Conservation (phyloP, 176 grass and related monocot genomes). For the Aegilops bicornis region DNA sequence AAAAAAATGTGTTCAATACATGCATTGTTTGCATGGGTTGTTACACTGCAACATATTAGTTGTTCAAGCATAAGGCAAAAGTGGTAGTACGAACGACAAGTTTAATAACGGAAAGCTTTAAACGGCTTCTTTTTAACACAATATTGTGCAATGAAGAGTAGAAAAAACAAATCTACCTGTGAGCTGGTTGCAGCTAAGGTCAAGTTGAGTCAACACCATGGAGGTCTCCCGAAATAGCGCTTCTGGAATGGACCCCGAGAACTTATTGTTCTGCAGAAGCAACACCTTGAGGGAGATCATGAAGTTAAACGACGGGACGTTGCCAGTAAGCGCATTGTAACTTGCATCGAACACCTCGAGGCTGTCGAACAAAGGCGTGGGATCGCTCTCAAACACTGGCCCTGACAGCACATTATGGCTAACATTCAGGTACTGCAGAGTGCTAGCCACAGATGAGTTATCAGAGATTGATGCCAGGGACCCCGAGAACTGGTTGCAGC, state of each 20-base stretch:
- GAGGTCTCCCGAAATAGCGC: slow-evolving; percentile 77
- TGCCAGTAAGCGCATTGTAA: slow-evolving; percentile 68
- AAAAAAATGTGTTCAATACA: neutral
- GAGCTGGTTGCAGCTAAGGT: slow-evolving; percentile 88
- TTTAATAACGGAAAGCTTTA: neutral
- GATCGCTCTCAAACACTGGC: slow-evolving; percentile 65
- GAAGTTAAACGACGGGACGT: slow-evolving; percentile 82
- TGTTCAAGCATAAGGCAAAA: slow-evolving; percentile 24
- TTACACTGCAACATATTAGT: neutral
- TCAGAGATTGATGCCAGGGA: slow-evolving; percentile 61
- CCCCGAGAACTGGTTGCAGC: slow-evolving; percentile 68
- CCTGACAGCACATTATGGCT: slow-evolving; percentile 79
- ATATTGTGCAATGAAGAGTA: neutral
- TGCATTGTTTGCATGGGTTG: neutral
- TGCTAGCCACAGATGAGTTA: slow-evolving; percentile 56
- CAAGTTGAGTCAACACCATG: slow-evolving; percentile 81
- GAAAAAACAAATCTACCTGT: slow-evolving; percentile 50
- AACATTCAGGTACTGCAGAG: slow-evolving; percentile 70
- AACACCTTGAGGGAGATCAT: slow-evolving; percentile 81
- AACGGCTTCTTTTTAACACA: neutral
- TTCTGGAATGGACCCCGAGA: slow-evolving; percentile 81
- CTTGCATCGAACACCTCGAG: slow-evolving; percentile 94
- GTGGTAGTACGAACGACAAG: neutral
- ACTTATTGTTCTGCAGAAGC: slow-evolving; percentile 63
- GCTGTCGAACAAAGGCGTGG: slow-evolving; percentile 65